Base-by-base conservation (phyloP, 2,329 filamentous ascomycete genomes). In the Geosmithia morbida region DNA sequence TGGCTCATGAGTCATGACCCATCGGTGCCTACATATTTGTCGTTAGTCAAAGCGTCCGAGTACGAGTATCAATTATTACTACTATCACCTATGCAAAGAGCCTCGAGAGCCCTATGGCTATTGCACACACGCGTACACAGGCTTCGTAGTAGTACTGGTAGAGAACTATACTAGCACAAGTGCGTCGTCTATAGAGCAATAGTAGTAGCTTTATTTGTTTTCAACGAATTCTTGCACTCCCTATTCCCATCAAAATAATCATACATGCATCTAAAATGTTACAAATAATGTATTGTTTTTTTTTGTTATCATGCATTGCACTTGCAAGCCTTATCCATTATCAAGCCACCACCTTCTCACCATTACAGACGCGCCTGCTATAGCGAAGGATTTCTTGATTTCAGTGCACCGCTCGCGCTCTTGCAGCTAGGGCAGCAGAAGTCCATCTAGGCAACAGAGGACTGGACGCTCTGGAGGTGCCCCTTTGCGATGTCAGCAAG, bases 351-450 rank as follows among this genome's bases (percentile, higher is more conserved):
- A 43, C 16, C 33, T 43, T 19, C 16, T 22, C 50, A 54, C 20
- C 48, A 46, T 29, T 44, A 51, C 33, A 62, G 49, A 29, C 53
- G 54, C 49, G 52, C 55, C 50, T 66, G 60, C 51, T 67, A 64
- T 58, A 7, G 72, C 72, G 59, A 82, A 83, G 61, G 82, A 83
- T 56, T 74, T 77, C 64, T 84, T 85, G 46, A 81, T 82, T 65
- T 89, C 87, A 48, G 82, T 65, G 65, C 92, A 98, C 56, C 83
- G 77, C 58, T 94, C 87, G 60, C 87, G 60, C 85, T 97, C 65
- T 79, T 89, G 68, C 92, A 98, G 6, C 86, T 89, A 2, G 94
- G 92, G 67, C 92, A 98, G 56, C 92, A 80, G 55, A 98, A 67
- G 8, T 79, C 80, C 86, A 98, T 88, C 67, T 97, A 92, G 48